A percentile compares a stretch with the other conserved stretches of the same genome.
These are phyloP conservation scores for Verticillium nubilum DNA, from an alignment of 2,329 filamentous ascomycete species.

Conservation along the genomic window DNA sequence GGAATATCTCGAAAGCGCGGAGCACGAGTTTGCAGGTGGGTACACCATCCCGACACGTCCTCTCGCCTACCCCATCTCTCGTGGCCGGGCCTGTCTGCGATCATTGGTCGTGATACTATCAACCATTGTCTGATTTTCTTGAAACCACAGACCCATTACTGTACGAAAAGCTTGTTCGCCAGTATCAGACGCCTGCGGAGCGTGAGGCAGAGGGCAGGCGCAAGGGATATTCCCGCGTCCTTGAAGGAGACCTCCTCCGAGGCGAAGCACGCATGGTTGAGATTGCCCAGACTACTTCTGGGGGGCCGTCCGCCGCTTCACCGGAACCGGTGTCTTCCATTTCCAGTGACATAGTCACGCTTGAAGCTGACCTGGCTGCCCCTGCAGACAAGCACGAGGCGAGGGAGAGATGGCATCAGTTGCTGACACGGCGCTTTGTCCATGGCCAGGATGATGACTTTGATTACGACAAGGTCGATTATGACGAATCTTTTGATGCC, in stretches of 20 bases:
- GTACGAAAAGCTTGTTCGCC: constrained; percentile 74
- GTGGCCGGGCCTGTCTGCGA: neutral
- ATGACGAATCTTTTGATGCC: constrained; percentile 65
- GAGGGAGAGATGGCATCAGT: constrained; percentile 61
- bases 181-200: constrained; percentile 69
- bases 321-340: neutral
- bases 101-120: neutral
- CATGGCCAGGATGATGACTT: constrained; percentile 72
- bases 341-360: neutral
- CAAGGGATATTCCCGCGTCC: constrained; percentile 73
- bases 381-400: constrained; percentile 60
- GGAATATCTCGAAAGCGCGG: constrained; percentile 58
- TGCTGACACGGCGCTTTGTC: constrained; percentile 70
- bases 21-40: constrained; percentile 51
- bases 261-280: constrained; percentile 70
- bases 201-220: constrained; percentile 65
- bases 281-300: constrained; percentile 11
- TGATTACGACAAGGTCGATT: constrained; percentile 67
- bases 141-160: constrained; percentile 62
- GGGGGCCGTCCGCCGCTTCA: neutral
- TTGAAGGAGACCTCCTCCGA: constrained; percentile 72
- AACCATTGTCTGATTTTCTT: neutral
- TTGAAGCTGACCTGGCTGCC: constrained; percentile 25
- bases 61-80: neutral
- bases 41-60: neutral